Conservation (phyloP, 2,329 filamentous ascomycete species). For the Monilinia laxa region DNA sequence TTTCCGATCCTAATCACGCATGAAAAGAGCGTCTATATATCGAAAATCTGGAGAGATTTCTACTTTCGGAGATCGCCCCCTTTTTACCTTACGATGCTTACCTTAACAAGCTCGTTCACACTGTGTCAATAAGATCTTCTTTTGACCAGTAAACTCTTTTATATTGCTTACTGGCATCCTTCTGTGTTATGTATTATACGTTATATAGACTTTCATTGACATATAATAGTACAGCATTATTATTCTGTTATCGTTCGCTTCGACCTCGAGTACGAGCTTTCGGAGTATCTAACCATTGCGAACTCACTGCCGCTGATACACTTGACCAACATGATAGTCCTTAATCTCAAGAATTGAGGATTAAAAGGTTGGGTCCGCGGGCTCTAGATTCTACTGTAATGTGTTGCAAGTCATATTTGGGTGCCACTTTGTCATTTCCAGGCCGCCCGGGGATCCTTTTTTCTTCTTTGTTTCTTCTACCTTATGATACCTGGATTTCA, state of each 20-base stretch:
- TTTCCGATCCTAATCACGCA: constrained; percentile 5
- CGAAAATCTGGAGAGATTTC: constrained; percentile 11
- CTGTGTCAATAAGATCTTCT: neutral
- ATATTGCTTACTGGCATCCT: neutral
- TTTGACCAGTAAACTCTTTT: neutral
- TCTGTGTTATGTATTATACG: too few relatives aligned
- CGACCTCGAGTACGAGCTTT: neutral
- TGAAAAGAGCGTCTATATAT: constrained; percentile 15
- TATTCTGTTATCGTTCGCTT: neutral
- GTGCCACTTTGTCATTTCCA: constrained; percentile 16
- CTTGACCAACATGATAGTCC: constrained; percentile 2
- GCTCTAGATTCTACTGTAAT: constrained; percentile 1
- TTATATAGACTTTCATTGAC: too few relatives aligned
- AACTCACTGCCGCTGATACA: neutral
- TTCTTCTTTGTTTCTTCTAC: constrained; percentile 1
- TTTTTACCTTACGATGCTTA: neutral
- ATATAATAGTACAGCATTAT: too few relatives aligned
- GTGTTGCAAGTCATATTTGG: neutral
- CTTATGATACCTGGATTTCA: neutral
- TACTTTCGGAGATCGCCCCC: constrained; percentile 3
- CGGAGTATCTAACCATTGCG: neutral
- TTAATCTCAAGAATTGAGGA: constrained; percentile 1
- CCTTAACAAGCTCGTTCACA: neutral
- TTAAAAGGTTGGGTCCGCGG: neutral
- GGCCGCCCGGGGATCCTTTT: neutral